These are phyloP conservation scores for Psilocybe sp. DNA, from an alignment of 768 basidiomycete species.

Conservation along the genomic window DNA sequence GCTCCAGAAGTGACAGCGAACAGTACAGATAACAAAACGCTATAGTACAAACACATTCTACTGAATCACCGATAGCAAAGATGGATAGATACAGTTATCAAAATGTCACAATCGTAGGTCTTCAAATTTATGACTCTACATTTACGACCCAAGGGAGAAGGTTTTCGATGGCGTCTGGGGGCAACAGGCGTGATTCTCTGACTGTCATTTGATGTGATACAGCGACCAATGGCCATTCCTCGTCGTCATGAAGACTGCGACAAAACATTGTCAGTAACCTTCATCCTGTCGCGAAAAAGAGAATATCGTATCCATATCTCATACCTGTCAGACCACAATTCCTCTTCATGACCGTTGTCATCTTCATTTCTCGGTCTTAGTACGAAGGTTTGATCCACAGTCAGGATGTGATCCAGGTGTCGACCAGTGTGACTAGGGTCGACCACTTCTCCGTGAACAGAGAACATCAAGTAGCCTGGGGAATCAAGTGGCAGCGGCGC, in stretches of 20 bases:
- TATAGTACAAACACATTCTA: too few relatives aligned
- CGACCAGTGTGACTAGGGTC: constrained; percentile 6
- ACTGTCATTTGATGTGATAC: constrained; percentile 29
- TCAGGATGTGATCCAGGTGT: constrained; percentile 15
- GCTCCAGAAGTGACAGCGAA: too few relatives aligned
- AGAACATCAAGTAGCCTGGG: constrained; percentile 19
- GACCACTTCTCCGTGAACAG: constrained; percentile 23
- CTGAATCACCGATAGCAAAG: too few relatives aligned
- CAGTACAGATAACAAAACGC: too few relatives aligned
- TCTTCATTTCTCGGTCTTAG: constrained; percentile 13
- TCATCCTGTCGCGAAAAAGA: too few relatives aligned
- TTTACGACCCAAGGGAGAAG: constrained; percentile 12
- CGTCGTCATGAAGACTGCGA: not conserved
- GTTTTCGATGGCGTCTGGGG: constrained; percentile 12
- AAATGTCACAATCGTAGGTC: too few relatives aligned
- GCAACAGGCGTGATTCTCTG: constrained; percentile 15
- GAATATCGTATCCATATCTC: too few relatives aligned
- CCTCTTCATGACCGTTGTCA: constrained; percentile 7
- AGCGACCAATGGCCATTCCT: constrained; percentile 25
- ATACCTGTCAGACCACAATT: too few relatives aligned
- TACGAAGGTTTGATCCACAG: constrained; percentile 29
- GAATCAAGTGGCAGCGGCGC: constrained; percentile 1
- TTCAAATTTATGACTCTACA: constrained; percentile 9
- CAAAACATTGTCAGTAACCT: too few relatives aligned
- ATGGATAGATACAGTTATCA: too few relatives aligned